Percentiles rank a stretch among this genome's conserved stretches.
Conservation (phyloP, 164 flowering plant genomes). For the Magnolia sinica region DNA sequence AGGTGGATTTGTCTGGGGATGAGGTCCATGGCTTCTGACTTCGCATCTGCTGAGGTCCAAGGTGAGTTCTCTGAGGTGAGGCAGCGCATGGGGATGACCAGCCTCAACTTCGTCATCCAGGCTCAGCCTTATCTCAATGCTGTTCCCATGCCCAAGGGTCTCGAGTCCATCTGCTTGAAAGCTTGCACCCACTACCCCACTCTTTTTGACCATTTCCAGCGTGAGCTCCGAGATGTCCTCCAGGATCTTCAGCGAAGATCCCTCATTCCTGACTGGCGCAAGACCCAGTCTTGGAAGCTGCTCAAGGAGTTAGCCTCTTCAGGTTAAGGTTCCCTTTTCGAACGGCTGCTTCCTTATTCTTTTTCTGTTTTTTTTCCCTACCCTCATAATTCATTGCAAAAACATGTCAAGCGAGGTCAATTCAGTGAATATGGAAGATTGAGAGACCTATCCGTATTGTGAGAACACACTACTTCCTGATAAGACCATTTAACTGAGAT, state of each 20-base stretch:
- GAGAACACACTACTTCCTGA: too few relatives aligned
- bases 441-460: too few relatives aligned
- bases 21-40: conserved; percentile 81
- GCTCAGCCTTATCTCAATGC: conserved; percentile 83
- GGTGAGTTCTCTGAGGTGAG: conserved; percentile 64
- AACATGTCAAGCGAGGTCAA: too few relatives aligned
- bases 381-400: too few relatives aligned
- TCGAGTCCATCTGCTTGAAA: conserved; percentile 77
- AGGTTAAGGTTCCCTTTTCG: conserved; percentile 29
- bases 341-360: not conserved
- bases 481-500: too few relatives aligned
- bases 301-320: conserved; percentile 74
- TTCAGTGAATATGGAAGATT: too few relatives aligned
- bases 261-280: conserved; percentile 48
- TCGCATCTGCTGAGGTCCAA: conserved; percentile 58
- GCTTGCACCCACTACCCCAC: conserved; percentile 86
- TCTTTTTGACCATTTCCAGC: conserved; percentile 82
- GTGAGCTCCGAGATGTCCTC: conserved; percentile 74
- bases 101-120: conserved; percentile 68
- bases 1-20: conserved; percentile 73
- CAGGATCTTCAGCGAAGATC: conserved; percentile 44
- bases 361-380: too few relatives aligned
- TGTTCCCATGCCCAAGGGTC: conserved; percentile 78
- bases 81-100: conserved; percentile 56
- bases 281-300: conserved; percentile 75